A percentile compares a stretch with the other conserved stretches of the same genome.
These are phyloP conservation scores for Calonectria crousiana DNA, from an alignment of 2,329 filamentous ascomycete species.

Conservation along the genomic window DNA sequence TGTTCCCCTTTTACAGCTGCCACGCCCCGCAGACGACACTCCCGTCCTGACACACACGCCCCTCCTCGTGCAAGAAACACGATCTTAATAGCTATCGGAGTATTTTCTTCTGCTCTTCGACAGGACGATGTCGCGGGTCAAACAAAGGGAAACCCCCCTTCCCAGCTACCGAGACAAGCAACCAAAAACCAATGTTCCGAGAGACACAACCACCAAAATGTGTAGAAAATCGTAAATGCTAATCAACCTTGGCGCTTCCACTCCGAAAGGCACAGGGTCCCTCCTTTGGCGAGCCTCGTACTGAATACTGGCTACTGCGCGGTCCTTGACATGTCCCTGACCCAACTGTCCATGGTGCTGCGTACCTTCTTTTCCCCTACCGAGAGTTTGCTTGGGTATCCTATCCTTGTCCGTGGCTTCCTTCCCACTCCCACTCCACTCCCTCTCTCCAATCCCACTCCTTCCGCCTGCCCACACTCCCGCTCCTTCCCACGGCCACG, in stretches of 20 bases:
- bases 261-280: conserved; percentile 8
- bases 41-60: conserved; percentile 9
- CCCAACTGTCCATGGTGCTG: background rate
- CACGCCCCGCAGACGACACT: background rate
- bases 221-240: conserved; percentile 5
- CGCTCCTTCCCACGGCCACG: conserved; percentile 12
- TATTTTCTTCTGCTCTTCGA: conserved; percentile 20
- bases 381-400: conserved; percentile 20
- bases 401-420: conserved; percentile 27
- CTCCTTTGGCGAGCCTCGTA: conserved; percentile 11
- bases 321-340: conserved; percentile 16
- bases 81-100: conserved; percentile 42
- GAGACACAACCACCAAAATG: background rate
- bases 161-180: background rate
- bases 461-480: conserved; percentile 3
- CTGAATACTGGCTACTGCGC: background rate
- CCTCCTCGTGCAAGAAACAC: conserved; percentile 26
- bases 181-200: background rate
- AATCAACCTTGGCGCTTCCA: background rate
- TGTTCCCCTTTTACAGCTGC: conserved; percentile 8
- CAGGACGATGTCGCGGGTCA: conserved; percentile 1
- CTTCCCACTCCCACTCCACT: conserved; percentile 10
- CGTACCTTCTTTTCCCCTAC: conserved; percentile 14
- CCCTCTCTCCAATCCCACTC: conserved; percentile 15
- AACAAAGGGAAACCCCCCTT: background rate